Base-by-base conservation (phyloP, 164 flowering plant species). In the Aristolochia fimbriata region DNA sequence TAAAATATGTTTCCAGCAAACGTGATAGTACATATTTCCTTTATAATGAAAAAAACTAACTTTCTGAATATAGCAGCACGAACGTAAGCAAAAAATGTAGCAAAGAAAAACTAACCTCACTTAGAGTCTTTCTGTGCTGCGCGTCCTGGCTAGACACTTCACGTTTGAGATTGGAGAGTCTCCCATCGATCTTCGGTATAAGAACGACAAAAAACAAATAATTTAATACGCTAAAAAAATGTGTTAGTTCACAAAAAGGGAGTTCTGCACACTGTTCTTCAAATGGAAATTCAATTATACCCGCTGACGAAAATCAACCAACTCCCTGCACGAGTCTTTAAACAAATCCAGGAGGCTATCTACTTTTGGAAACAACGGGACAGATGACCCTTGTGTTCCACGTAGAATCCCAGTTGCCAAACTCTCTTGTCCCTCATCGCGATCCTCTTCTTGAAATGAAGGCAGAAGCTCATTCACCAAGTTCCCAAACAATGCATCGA, bases 401-500 rank as follows among this genome's bases (percentile, higher is more conserved):
- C 93, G 81, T 17, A 69, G 37, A 62, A 79, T 78, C 47, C 95
- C 98, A 80, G 86, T 90, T 55, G 86, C 49, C 45, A 86, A 70
- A 59, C 48, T 67, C 70, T 90, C 96, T 69, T 43, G 71, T 2
- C 81, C 91, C 57, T 93, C 98, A 70, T 87, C 90, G 8, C 64
- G 57, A 12, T 84, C 96, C 46, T 93, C 96, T 58, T 82, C 97
- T 68, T 73, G 81, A 68, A 77, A 91, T 19, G 89, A 82, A 2
- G 97, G 97, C 25, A 94, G 85, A 4, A 81, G 76, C 64, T 88
- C 83, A 67, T 86, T 86, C 14, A 94, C 96, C 81, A 93, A 66
- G 66, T 86, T 88, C 31, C 97, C 99, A 69, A 93, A 93, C 69
- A 90, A 78, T 43, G 95, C 96, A 78, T 94, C 99, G 70, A 94